Evolutionary conservation across 805 yeast species (phyloP), one percentile per base, ranked within the genome.

Genomic region (Saturnispora saitoi): DNA sequence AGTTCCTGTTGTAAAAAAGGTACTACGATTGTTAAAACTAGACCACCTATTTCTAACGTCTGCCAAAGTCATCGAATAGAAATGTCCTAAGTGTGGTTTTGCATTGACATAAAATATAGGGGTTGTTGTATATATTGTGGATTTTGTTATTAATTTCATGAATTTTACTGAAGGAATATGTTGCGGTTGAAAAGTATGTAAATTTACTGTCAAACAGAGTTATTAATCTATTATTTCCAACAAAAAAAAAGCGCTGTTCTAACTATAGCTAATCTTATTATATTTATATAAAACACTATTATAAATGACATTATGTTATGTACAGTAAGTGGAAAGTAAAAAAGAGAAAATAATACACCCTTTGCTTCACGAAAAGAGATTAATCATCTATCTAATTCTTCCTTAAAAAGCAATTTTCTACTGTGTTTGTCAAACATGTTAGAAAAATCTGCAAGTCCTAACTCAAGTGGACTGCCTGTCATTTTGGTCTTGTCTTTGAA

Each of bases 81-180:
- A 70, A 63, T 93, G 99, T 3, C 99, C 99, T 48, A 93, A 64
- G 66, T 93, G 99, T 2, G 99, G 99, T 45, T 76, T 75, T 9
- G 98, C 98, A 70, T 93, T 93, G 49, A 95, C 97, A 65, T 93
- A 93, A 65, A 90, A 93, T 24, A 93, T 93, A 0, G 99, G 99
- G 0, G 97, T 84, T 0, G 97, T 88, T 14, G 84, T 70, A 56
- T 80, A 86, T 9, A 49, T 48, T 20, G 50, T 34, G 24, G 29
- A 24, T 32, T 47, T 22, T 7, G 48, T 37, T 24, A 52, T 26
- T 17, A 42, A 43, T 28, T 43, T 49, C 52, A 51, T 49, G 29
- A 12, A 10, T 4, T 44, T 20, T 30, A 29, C 9, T 7, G 10
- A 20, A 42, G 14, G 32, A 42, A 42, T 19, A 24, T 30, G 9